These are phyloP conservation scores for Calonectria pseudoreteaudii DNA, from an alignment of 2,329 filamentous ascomycete genomes.

Conservation along the genomic window DNA sequence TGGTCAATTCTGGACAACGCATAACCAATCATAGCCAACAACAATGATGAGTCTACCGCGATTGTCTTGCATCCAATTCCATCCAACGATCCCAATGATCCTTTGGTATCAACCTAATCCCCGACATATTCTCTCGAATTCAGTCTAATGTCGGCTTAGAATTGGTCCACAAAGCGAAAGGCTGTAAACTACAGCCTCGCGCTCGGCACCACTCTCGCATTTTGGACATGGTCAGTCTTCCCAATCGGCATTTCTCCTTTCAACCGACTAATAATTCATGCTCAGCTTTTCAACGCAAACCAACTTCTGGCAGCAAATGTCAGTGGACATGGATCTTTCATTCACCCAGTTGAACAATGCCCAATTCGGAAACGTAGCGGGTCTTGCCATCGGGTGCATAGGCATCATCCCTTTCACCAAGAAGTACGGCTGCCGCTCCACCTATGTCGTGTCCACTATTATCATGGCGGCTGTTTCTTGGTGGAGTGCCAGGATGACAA, in stretches of 20 bases:
- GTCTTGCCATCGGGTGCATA: slow-evolving; percentile 44
- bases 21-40: background rate
- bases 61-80: background rate
- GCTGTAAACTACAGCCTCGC: background rate
- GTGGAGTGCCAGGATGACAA: slow-evolving; percentile 38
- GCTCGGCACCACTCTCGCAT: background rate
- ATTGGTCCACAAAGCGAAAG: background rate
- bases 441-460: slow-evolving; percentile 41
- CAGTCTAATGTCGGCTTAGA: background rate
- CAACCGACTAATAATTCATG: background rate
- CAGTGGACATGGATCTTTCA: slow-evolving; percentile 38
- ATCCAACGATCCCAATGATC: slow-evolving; percentile 7
- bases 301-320: slow-evolving; percentile 45
- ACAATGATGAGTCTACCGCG: background rate
- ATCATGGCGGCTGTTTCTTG: slow-evolving; percentile 30
- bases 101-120: background rate
- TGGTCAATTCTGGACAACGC: no score
- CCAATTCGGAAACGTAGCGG: slow-evolving; percentile 38
- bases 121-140: background rate
- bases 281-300: background rate
- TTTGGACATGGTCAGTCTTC: background rate
- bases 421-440: slow-evolving; percentile 45
- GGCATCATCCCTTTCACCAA: slow-evolving; percentile 46
- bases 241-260: slow-evolving; percentile 1
- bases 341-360: slow-evolving; percentile 36